Evolutionary conservation across 108 stramenopile species (phyloP), one percentile per base, ranked within the genome.

Genomic region (Seminavis robusta): DNA sequence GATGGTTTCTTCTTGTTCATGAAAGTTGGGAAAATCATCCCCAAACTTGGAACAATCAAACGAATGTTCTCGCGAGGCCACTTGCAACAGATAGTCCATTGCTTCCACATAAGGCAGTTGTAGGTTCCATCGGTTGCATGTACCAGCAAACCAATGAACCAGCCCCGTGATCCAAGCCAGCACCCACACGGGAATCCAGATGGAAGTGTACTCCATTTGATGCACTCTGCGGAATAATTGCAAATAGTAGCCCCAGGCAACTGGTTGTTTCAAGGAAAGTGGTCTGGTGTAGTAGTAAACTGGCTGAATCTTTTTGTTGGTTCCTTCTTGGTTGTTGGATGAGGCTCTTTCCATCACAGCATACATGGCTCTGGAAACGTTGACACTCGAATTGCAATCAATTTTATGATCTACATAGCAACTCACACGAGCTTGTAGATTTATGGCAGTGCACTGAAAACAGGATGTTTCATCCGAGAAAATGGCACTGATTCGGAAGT

Each of bases 251-350:
- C 66, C 66, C 23, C 59, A 67, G 27, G 66, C 23, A 1, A 67
- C 58, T 7, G 57, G 66, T 27, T 43, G 19, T 33, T 13, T 2
- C 33, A 46, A 34, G 8, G 13, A 30, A 6, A 46, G 26, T 6
- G 66, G 58, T 21, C 66, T 33, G 3, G 58, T 59, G 49, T 67
- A 67, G 31, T 59, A 67, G 40, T 67, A 67, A 1, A 67, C 39
- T 4, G 66, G 29, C 15, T 43, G 42, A 13, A 11, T 37, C 8
- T 37, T 13, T 8, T 37, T 13, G 36, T 37, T 37, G 36, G 36
- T 11, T 8, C 13, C 36, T 8, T 37, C 36, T 11, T 37, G 8
- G 36, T 8, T 11, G 36, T 37, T 13, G 36, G 8, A 8, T 16
- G 6, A 32, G 28, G 34, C 10, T 32, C 20, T 19, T 26, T 40